phyloP scores from a whole-genome alignment of 257 asterid genomes.

The Fraxinus excelsior region DNA sequence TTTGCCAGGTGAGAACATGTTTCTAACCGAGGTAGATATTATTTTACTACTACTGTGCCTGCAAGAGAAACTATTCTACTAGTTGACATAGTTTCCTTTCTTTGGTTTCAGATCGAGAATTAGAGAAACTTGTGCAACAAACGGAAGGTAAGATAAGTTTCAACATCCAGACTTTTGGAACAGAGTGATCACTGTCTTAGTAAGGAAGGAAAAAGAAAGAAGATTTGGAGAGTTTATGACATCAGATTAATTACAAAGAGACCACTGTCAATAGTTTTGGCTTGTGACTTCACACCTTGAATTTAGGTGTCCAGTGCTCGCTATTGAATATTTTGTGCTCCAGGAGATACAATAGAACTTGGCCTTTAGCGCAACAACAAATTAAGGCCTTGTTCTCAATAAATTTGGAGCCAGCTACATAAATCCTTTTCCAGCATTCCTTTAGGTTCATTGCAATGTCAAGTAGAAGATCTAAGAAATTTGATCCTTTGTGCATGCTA shows the following conservation, averaged over 20 bases:
- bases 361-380: background rate
- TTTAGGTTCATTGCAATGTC: background rate
- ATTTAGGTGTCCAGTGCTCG: background rate
- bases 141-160: constrained; percentile 68
- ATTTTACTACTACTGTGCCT: background rate
- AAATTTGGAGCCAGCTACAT: background rate
- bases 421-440: background rate
- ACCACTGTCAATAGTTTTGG: background rate
- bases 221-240: constrained; percentile 4
- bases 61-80: constrained; percentile 20
- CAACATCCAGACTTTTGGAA: background rate
- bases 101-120: constrained; percentile 68
- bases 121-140: constrained; percentile 72
- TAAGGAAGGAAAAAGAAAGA: background rate
- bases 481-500: background rate
- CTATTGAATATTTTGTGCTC: background rate
- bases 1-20: constrained; percentile 70
- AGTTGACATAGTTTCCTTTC: constrained; percentile 29
- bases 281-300: background rate
- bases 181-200: background rate
- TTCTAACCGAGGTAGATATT: constrained; percentile 11
- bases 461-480: background rate
- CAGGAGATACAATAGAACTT: background rate
- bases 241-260: constrained; percentile 1
- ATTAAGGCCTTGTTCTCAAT: background rate